phyloP scores from a whole-genome alignment of 2,329 filamentous ascomycete genomes.

The Xylogone sp. region DNA sequence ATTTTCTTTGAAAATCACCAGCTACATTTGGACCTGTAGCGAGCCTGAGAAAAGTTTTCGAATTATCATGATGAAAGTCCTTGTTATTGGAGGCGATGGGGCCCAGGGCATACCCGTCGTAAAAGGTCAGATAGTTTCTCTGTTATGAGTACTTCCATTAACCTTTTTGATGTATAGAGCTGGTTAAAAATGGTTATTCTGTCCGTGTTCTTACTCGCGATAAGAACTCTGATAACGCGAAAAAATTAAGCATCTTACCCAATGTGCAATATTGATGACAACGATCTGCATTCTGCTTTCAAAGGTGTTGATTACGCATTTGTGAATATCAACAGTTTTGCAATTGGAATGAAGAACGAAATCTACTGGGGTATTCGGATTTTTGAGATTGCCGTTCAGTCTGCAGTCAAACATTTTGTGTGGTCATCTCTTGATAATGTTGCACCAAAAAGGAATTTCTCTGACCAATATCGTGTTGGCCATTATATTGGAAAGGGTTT shows the following conservation, averaged over 20 bases:
- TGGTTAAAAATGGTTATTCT: background rate
- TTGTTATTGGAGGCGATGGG: background rate
- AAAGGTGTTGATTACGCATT: conserved; percentile 14
- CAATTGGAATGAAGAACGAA: conserved; percentile 21
- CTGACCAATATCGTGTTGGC: conserved; percentile 11
- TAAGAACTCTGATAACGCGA: conserved; percentile 7
- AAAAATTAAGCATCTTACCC: conserved; percentile 13
- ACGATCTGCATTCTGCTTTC: conserved; percentile 13
- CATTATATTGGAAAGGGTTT: conserved; percentile 19
- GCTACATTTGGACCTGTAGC: too few relatives aligned
- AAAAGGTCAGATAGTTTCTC: background rate
- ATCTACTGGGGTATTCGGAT: conserved; percentile 18
- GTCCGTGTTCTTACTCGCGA: conserved; percentile 12
- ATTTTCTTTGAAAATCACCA: background rate
- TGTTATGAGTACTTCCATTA: background rate
- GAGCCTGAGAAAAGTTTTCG: too few relatives aligned
- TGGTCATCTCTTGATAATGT: conserved; percentile 14
- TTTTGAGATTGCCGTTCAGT: conserved; percentile 17
- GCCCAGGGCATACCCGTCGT: background rate
- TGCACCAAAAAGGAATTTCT: conserved; percentile 7
- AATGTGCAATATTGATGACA: conserved; percentile 19
- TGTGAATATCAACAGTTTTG: conserved; percentile 23
- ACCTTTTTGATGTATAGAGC: background rate
- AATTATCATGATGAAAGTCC: background rate
- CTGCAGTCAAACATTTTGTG: conserved; percentile 18